Evolutionary conservation across 164 flowering plant genomes (phyloP).

Genomic region (Chloranthus sessilifolius): DNA sequence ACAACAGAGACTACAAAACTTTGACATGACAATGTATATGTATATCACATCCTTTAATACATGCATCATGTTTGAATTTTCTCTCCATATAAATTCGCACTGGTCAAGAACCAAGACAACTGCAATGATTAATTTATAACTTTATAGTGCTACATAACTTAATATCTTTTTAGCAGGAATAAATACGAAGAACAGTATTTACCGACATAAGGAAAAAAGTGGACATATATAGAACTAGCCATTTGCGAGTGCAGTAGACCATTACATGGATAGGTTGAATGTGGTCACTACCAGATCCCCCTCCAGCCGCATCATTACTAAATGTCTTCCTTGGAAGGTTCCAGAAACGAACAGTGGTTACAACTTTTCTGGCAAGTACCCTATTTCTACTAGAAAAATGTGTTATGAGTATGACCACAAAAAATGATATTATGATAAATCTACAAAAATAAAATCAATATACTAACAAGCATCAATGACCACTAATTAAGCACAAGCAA

Average conservation of each 20-base stretch:
- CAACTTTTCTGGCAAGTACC: constrained; percentile 27
- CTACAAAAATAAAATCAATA: background rate
- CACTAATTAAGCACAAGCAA: background rate
- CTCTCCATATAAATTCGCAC: too few species aligned
- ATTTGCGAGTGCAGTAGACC: background rate
- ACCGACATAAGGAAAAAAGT: background rate
- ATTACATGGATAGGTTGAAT: constrained; percentile 21
- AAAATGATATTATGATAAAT: background rate
- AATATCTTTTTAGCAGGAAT: too few species aligned
- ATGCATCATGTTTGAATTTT: too few species aligned
- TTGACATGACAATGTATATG: too few species aligned
- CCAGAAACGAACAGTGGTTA: constrained; percentile 11
- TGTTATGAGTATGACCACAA: too few species aligned
- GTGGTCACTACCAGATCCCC: constrained; percentile 8
- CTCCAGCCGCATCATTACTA: constrained; percentile 18
- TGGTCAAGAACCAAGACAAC: too few species aligned
- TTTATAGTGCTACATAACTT: background rate
- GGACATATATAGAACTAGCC: background rate
- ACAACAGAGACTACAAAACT: too few species aligned
- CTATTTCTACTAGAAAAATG: constrained; percentile 23
- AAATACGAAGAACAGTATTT: too few species aligned
- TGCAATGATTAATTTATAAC: background rate
- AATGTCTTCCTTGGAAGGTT: constrained; percentile 27
- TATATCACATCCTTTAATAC: too few species aligned
- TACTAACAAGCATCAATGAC: background rate